Base-by-base conservation (phyloP, 1,284 basidiomycete species). In the Melanopsichium pennsylvanicum region DNA sequence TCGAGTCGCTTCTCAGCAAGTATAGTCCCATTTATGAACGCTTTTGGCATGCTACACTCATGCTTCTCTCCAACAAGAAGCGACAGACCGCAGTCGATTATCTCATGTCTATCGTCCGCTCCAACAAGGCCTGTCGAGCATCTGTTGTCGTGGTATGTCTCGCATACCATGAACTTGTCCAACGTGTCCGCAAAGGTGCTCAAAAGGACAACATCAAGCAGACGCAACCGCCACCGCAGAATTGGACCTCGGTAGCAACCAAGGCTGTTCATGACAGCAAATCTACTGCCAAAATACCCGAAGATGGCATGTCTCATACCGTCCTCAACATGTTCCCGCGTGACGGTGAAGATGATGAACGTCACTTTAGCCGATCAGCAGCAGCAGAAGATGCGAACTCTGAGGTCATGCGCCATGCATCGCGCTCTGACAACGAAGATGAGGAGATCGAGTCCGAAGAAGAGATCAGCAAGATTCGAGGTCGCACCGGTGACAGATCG, bases 1-100 rank as follows among this genome's bases (percentile, higher is more conserved):
- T 70, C 41, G 68, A 70, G 34, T 49, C 61, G n/a, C 50, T 70
- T 3, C 43, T 70, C 15, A 70, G 62, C 60, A 70, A 70, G 36
- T 70, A 70, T 41, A 70, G 68, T n/a, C 61, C 68, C 13, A 66
- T 70, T 43, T 70, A 70, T 54, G 62, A 64, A 29, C 56, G 62
- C 18, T 70, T 66, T 31, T 70, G 68, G 68, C 56, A 70, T 18
- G 61, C 61, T 3, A 66, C 62, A 7, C 61, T 70, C 32, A 56
- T 70, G 55, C 29, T 64, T 12, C 35, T 57, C 16, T 59, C 56
- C 15, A 49, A 47, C 29, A 64, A 70, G 43, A 60, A 64, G 16
- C 57, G 62, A 11, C 57, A 64, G 19, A 54, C 52, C 0, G 59
- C 62, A 4, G 54, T 70, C 26, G 71, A 74, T 39, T 51, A 58